Conservation (phyloP, 176 grass and related monocot species). For the Cenchrus americanus region DNA sequence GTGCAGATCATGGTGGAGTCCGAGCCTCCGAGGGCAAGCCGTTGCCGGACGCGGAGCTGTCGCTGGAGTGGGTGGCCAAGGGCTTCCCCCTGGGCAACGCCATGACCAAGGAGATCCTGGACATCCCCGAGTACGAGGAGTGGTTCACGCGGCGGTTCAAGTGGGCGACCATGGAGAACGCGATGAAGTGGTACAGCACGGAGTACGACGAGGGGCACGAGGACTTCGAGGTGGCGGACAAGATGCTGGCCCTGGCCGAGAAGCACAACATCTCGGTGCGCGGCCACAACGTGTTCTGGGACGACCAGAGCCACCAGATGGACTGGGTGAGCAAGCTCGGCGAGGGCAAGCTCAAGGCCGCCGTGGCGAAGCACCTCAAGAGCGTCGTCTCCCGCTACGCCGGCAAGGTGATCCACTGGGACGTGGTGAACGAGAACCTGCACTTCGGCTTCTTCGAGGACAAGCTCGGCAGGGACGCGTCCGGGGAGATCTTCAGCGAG, state of each 20-base stretch:
- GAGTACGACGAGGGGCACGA: slow-evolving; percentile 46
- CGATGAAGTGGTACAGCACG: slow-evolving; percentile 88
- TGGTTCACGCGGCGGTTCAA: slow-evolving; percentile 78
- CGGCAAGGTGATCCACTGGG: slow-evolving; percentile 72
- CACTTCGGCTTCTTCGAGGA: slow-evolving; percentile 72
- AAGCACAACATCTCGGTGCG: slow-evolving; percentile 40
- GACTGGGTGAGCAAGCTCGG: slow-evolving; percentile 27
- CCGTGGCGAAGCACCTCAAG: slow-evolving; percentile 42
- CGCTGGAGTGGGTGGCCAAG: slow-evolving; percentile 32
- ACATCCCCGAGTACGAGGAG: slow-evolving; percentile 55
- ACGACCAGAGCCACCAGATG: slow-evolving; percentile 49
- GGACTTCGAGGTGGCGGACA: slow-evolving; percentile 54
- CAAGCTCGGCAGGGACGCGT: slow-evolving; percentile 54
- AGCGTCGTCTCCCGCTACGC: slow-evolving; percentile 54
- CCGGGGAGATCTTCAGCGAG: slow-evolving; percentile 48
- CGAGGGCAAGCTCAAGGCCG: slow-evolving; percentile 42
- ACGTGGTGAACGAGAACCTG: slow-evolving; percentile 80
- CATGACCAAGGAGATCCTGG: slow-evolving; percentile 66
- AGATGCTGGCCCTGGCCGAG: slow-evolving; percentile 61
- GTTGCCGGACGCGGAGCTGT: slow-evolving; percentile 47
- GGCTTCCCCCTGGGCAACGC: slow-evolving; percentile 73
- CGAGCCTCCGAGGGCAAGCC: slow-evolving; percentile 29
- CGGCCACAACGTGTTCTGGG: slow-evolving; percentile 82
- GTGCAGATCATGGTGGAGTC: slow-evolving; percentile 45
- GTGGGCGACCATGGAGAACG: slow-evolving; percentile 76